Base-by-base conservation (phyloP, 768 basidiomycete species). In the Brasilioporus rufonigricans region DNA sequence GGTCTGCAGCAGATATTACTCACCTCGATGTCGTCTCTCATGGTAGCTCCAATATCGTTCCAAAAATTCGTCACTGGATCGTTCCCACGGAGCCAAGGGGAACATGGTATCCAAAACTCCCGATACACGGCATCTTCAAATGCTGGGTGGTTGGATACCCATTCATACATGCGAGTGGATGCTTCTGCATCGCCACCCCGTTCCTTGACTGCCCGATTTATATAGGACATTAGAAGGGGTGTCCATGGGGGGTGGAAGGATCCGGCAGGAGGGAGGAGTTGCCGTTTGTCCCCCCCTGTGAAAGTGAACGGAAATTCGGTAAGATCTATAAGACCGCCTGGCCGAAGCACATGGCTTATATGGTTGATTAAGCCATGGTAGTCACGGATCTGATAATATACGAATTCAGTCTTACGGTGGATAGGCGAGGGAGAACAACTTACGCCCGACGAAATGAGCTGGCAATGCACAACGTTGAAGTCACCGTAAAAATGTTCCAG, bases 401-500 rank as follows among this genome's bases (percentile, higher is more conserved):
- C 49, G 50, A 56, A 44, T 60, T 60, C 53, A 46, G 57, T 64
- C 44, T 54, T 60, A 49, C 46, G 23, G 44, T 55, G 39, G 36
- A 53, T 48, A 53, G 48, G 38, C 45, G 40, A 60, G n/a, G 44
- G 47, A 36, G 27, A 31, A 27, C n/a, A 39, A 74, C 87, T 65
- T 63, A 90, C 89, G 35, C 90, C 90, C 23, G 87, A 82, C 4
- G 84, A 78, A 53, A 91, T 79, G 36, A 91, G 78, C 23, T 85
- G 83, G 31, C 81, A 80, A 63, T 91, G 89, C 0, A 87, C 86
- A 16, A 86, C 85, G 62, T 91, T 80, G 71, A 91, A 91, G 55
- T 85, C 80, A 11, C 84, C 84, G 63, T 86, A 89, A 67, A 84
- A 91, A 71, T 92, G 90, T 61, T 91, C 87, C 23, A 92, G 73